Conservation (phyloP, 306 rosid species). For the Vigna radiata region DNA sequence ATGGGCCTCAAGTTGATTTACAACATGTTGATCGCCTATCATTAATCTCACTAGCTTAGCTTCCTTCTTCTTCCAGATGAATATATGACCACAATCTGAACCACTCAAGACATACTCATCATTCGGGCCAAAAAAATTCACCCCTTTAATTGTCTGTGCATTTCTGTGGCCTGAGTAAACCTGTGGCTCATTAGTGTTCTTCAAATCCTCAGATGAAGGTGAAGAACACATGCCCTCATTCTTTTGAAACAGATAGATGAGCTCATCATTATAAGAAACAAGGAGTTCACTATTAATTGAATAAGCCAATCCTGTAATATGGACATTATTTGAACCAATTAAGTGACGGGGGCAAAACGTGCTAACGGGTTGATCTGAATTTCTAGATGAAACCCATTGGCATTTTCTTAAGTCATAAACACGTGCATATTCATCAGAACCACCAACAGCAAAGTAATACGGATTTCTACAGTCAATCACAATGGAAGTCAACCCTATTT, state of each 20-base stretch:
- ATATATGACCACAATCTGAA: constrained; percentile 69
- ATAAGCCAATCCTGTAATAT: constrained; percentile 64
- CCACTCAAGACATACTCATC: constrained; percentile 71
- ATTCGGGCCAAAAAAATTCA: constrained; percentile 62
- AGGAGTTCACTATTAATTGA: constrained; percentile 59
- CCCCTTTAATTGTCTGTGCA: constrained; percentile 63
- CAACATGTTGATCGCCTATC: constrained; percentile 56
- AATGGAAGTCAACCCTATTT: constrained; percentile 57
- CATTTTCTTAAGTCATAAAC: constrained; percentile 62
- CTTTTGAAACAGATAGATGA: constrained; percentile 61
- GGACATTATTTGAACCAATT: constrained; percentile 47
- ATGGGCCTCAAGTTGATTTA: constrained; percentile 63
- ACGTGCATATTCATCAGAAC: constrained; percentile 64
- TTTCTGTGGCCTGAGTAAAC: constrained; percentile 67
- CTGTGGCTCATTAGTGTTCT: constrained; percentile 46
- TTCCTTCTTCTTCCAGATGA: constrained; percentile 65
- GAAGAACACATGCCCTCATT: constrained; percentile 49
- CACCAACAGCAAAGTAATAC: constrained; percentile 61
- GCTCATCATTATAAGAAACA: constrained; percentile 63
- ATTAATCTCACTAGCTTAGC: constrained; percentile 58
- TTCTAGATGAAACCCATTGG: constrained; percentile 39
- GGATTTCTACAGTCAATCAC: constrained; percentile 69
- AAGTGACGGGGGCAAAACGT: constrained; percentile 59
- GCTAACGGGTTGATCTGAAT: constrained; percentile 53
- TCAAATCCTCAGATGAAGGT: constrained; percentile 48